Evolutionary conservation across 2,329 filamentous ascomycete genomes (phyloP), one percentile per base, ranked within the genome.

Genomic region (Lachnellula subtilissima): DNA sequence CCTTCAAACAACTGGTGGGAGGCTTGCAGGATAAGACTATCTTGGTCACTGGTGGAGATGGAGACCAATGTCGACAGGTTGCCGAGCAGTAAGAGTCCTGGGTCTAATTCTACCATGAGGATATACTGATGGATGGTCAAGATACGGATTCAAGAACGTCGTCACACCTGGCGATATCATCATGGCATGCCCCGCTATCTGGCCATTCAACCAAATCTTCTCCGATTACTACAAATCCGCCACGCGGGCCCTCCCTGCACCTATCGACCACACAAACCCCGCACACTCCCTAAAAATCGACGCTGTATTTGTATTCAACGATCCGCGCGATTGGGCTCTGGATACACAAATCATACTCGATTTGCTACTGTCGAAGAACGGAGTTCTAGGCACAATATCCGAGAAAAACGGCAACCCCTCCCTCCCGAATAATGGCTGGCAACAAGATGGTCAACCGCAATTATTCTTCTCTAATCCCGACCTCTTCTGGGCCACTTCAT

Each of bases 251-350:
- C 75, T 89, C 0, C 85, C 85, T 56, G 74, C 28, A 65, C 71
- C 23, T 63, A 67, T 60, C 68, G 72, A 80, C 39, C 75, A 75
- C 0, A 70, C 72, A 0, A 74, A 75, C 14, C 79, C 76, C 17
- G 40, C 54, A 0, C 67, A 75, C 9, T 72, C 77, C 9, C 78
- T 93, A 48, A 91, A 90, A 65, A 87, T 99, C 64, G 91, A 96
- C 68, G 91, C 92, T 28, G 84, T 97, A 28, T 88, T 97, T 67
- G 87, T 96, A 6, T 96, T 91, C 79, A 95, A 96, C 71, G 93
- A 97, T 72, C 91, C 93, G 3, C 83, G 93, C 53, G 93, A 97
- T 75, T 97, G 93, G 93, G 91, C 88, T 1, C 80, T 96, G 12
- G 93, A 97, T 71, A 84, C 85, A 2, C 88, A 95, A 69, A 75